Evolutionary conservation across 164 flowering plant species (phyloP), one percentile per base, ranked within the genome.

Genomic region (Berberis vulgaris): DNA sequence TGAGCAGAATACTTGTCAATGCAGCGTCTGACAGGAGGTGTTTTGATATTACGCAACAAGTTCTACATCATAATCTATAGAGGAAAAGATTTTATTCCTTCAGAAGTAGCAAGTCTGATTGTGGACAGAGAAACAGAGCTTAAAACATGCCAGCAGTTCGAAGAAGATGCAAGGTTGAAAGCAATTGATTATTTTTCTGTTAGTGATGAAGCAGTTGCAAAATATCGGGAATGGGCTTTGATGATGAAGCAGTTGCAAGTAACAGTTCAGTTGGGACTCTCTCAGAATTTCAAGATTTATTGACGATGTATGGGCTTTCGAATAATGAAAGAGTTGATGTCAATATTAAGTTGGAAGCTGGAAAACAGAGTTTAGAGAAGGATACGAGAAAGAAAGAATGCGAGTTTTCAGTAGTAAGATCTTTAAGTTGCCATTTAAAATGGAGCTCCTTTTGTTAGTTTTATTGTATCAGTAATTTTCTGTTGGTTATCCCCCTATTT

Each of bases 1-100:
- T 26, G 26, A 26, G 26, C 26, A 3, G 49, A 67, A 57, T 12
- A 68, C 42, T 71, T 60, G 54, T 44, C 66, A 53, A 49, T 84
- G 85, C 96, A 93, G 98, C 52, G 13, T 70, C 91, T 94, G 60
- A 94, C 98, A 11, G 96, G 97, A 55, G 98, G 97, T 70, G 83
- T 83, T 60, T 76, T 94, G 59, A 55, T 94, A 63, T 72, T 94
- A 65, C 89, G 93, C 41, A 89, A 94, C 68, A 94, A 91, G 75
- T 90, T 75, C 72, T 76, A 70, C 26, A 83, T 94, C 55, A 81
- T 91, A 75, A 77, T 91, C 53, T 91, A 80, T 71, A 80, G 98
- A 76, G 98, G 98, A 62, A 91, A 94, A 65, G 97, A 94, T 75
- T 91, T 91, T 67, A 76, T 94, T 63, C 88, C 97, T 65, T 4